Base-by-base conservation (phyloP, 1,139 yeast species). In the Groenewaldozyma sp. region DNA sequence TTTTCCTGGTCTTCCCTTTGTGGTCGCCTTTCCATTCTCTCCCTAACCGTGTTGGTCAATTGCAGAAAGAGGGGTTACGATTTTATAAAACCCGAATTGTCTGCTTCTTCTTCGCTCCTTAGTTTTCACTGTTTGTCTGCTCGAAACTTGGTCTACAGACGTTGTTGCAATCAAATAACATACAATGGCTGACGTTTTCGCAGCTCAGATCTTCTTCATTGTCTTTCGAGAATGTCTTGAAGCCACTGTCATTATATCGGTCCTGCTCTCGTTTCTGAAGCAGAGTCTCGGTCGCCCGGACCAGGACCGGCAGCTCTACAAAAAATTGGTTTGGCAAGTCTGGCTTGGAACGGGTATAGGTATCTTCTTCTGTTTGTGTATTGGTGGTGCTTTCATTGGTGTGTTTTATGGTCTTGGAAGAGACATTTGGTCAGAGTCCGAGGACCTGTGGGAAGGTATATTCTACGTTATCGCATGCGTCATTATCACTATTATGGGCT, bases 371-470 rank as follows among this genome's bases (percentile, higher is more conserved):
- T 87, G 96, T 70, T 63, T 87, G 45, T 59, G 78, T 42, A 68
- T 88, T 46, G 97, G 97, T 49, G 78, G 82, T 58, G 81, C 81
- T 11, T 86, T 88, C 62, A 84, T 88, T 55, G 87, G 86, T 51
- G 77, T 82, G 13, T 88, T 83, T 61, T 87, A 88, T 56, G 63
- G 79, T 29, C 69, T 86, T 34, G 86, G 84, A 40, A 74, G 76
- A 27, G 93, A 88, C 68, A 65, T 87, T 47, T 88, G 96, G 96
- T 64, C 86, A 14, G 59, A 67, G 34, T 77, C 94, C 37, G 97
- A 88, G 60, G 95, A 88, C 58, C 71, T 87, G 45, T 88, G 95
- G 84, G 97, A 88, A 67, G 96, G 95, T 58, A 71, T 81, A 28
- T 77, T 88, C 55, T 80, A 87, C 58, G 65, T 87, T 26, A 71